A percentile compares a stretch with the other conserved stretches of the same genome.
Conservation (phyloP, 176 grass and related monocot species). For the Bromus sterilis region DNA sequence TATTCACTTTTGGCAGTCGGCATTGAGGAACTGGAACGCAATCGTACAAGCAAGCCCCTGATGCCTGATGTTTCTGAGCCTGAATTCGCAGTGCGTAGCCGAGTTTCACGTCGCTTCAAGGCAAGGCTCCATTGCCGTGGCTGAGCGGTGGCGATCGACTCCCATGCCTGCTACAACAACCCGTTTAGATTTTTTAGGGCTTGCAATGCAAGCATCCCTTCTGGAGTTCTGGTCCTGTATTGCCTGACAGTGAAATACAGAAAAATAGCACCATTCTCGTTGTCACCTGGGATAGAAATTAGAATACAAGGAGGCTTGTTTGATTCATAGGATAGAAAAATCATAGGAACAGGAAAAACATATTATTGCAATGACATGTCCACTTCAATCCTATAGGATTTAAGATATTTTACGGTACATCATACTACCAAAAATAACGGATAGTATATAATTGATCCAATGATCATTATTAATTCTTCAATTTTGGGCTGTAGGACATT, state of each 20-base stretch:
- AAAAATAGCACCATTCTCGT: neutral
- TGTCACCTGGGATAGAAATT: neutral
- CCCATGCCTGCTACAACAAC: neutral
- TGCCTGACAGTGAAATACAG: neutral
- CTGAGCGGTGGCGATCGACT: neutral
- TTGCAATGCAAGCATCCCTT: neutral
- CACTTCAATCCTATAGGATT: too few relatives aligned
- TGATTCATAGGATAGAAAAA: too few relatives aligned
- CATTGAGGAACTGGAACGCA: neutral
- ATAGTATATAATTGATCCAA: too few relatives aligned
- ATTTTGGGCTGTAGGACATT: too few relatives aligned
- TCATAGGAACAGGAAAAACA: too few relatives aligned
- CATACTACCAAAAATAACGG: too few relatives aligned
- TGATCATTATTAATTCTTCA: too few relatives aligned
- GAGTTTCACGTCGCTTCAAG: constrained; percentile 14
- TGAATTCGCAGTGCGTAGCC: neutral
- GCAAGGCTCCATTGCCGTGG: neutral
- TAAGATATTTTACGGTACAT: too few relatives aligned
- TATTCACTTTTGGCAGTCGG: neutral
- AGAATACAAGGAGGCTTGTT: too few relatives aligned
- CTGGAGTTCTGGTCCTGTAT: neutral
- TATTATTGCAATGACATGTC: too few relatives aligned
- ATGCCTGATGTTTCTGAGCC: neutral
- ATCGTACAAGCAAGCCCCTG: neutral
- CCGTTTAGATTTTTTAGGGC: neutral